phyloP scores from a whole-genome alignment of 2,329 filamentous ascomycete species.

The Fusarium concolor region DNA sequence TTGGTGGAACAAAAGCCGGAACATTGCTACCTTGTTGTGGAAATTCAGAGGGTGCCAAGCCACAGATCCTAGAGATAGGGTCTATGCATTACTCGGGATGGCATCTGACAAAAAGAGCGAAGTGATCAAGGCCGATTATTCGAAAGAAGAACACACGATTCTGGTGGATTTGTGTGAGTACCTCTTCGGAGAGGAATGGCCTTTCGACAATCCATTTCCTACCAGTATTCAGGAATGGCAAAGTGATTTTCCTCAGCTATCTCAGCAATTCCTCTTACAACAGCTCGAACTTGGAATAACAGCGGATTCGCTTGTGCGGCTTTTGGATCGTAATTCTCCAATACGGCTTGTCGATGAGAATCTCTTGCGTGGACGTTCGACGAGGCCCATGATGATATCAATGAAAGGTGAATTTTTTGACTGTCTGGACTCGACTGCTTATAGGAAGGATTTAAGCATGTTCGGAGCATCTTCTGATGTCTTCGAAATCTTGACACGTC shows the following conservation, averaged over 20 bases:
- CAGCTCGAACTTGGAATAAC: accelerated
- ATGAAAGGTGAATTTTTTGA: no score
- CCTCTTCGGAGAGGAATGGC: neutral
- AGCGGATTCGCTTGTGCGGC: accelerated
- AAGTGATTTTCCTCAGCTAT: neutral
- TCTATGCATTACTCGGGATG: conserved; percentile 23
- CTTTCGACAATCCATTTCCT: accelerated
- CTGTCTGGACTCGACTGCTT: no score
- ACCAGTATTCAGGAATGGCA: neutral
- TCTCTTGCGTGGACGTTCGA: no score
- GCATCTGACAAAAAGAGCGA: no score
- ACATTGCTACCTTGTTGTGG: conserved; percentile 6
- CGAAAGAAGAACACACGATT: neutral
- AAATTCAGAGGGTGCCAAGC: conserved; percentile 2
- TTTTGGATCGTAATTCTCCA: neutral
- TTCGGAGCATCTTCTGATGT: no score
- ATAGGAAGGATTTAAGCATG: no score
- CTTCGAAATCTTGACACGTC: no score
- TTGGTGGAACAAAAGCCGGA: conserved; percentile 19
- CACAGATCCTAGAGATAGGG: conserved; percentile 5
- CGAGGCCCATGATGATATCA: no score
- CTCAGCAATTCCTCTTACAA: neutral
- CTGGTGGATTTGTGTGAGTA: neutral
- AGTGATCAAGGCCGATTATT: conserved; percentile 5
- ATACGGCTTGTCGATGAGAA: accelerated